Evolutionary conservation across 2,329 filamentous ascomycete species (phyloP).

Genomic region (Aphanocladium album): DNA sequence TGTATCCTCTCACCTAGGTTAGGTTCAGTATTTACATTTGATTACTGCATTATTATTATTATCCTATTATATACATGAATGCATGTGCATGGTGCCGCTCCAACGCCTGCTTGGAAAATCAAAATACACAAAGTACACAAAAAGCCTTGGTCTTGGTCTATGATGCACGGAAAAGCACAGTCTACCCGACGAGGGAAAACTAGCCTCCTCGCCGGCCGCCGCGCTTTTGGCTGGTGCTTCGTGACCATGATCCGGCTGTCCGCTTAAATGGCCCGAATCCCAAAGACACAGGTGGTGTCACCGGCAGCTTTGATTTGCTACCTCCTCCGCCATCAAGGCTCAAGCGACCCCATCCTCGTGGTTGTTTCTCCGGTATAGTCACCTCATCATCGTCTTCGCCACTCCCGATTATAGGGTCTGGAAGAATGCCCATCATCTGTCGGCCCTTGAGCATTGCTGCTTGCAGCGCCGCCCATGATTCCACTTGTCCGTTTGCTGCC

Average conservation of each 20-base stretch:
- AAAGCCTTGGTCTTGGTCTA: not conserved
- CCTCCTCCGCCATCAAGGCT: not conserved
- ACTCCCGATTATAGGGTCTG: not conserved
- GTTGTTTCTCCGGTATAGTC: not conserved
- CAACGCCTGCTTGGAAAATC: not conserved
- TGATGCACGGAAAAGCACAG: not conserved
- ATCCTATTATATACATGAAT: not conserved
- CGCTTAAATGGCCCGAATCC: conserved; percentile 13
- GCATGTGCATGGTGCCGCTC: too few species aligned
- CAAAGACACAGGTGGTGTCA: conserved; percentile 5
- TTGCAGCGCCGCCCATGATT: conserved; percentile 52
- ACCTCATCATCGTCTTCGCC: not conserved
- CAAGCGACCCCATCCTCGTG: conserved; percentile 3
- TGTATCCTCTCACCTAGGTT: not conserved
- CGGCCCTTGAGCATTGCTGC: conserved; percentile 32
- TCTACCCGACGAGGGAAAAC: conserved; percentile 11
- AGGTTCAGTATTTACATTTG: not conserved
- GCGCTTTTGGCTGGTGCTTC: conserved; percentile 9
- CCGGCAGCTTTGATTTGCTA: not conserved
- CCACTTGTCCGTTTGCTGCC: conserved; percentile 52
- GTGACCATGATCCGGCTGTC: conserved; percentile 10
- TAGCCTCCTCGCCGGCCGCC: conserved; percentile 13
- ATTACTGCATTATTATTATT: not conserved
- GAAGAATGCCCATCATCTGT: conserved; percentile 5
- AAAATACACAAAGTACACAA: not conserved